Evolutionary conservation across 2,329 filamentous ascomycete genomes (phyloP).

Genomic region (Malbranchea cinnamomea): DNA sequence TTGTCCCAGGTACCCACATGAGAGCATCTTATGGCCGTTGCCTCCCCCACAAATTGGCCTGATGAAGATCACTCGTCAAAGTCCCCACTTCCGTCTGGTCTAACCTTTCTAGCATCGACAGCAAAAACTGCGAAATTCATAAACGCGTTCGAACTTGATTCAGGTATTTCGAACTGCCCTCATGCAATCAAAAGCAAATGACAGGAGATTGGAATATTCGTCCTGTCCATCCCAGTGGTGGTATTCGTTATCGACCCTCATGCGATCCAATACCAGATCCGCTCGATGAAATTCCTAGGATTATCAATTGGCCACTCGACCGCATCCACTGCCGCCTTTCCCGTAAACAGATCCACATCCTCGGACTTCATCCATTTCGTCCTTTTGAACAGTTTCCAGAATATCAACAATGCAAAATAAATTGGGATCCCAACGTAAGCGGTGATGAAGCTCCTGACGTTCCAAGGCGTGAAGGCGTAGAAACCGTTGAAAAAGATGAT

Average conservation of each 20-base stretch:
- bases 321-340: constrained; percentile 16
- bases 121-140: too few relatives aligned
- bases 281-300: constrained; percentile 11
- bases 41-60: too few relatives aligned
- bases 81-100: too few relatives aligned
- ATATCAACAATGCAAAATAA: constrained; percentile 24
- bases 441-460: constrained; percentile 30
- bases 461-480: constrained; percentile 20
- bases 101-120: too few relatives aligned
- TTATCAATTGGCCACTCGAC: constrained; percentile 11
- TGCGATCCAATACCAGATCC: constrained; percentile 13
- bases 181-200: background rate
- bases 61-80: too few relatives aligned
- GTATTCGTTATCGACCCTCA: constrained; percentile 4
- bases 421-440: constrained; percentile 30
- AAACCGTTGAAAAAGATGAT: constrained; percentile 54
- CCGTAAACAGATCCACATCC: constrained; percentile 14
- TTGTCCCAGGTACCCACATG: too few relatives aligned
- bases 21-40: too few relatives aligned
- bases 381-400: constrained; percentile 16
- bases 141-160: too few relatives aligned
- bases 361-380: constrained; percentile 10
- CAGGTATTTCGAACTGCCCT: background rate
- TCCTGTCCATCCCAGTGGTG: too few relatives aligned
- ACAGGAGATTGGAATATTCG: background rate